Base-by-base conservation (phyloP, 495 filamentous ascomycete species). In the Sporormia fimetaria region DNA sequence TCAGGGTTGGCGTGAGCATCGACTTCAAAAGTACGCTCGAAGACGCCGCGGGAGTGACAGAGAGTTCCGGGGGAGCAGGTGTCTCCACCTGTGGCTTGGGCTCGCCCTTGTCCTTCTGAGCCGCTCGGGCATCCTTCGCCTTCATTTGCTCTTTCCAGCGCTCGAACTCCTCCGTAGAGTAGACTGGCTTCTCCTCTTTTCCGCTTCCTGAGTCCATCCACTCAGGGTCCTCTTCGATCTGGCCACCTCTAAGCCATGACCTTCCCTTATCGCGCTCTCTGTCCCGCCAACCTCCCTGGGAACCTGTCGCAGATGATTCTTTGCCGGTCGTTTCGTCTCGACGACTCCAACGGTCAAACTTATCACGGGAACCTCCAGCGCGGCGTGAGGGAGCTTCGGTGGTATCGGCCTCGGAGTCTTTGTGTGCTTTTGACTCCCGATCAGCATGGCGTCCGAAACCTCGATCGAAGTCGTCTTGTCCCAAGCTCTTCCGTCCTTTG, bases 121-220 rank as follows among this genome's bases (percentile, higher is more conserved):
- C 70, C 4, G 41, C 59, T 57, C 55, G 56, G 50, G 49, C 36
- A 53, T 62, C 62, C 35, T 59, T 63, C 20, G 78, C 76, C 58
- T 88, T 94, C 87, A 93, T 92, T 34, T 65, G 68, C 49, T 90
- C 83, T 64, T 95, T 94, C 76, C 92, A 98, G 44, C 80, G 80
- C 61, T 94, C 80, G 59, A 98, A 96, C 40, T 96, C 86, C 54
- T 92, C 86, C 55, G 82, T 79, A 7, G 82, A 93, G 55, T 81
- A 83, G 12, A 68, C 75, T 40, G 76, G 64, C 39, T 67, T 74
- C 30, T 69, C 58, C 18, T 57, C 51, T 14, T 57, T 52, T 2
- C 25, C 42, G 6, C 22, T 47, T 0, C 46, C 30, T n/a, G 54
- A 42, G 27, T 62, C 63, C 57, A 67, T 59, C 64, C 64, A 67